phyloP scores from a whole-genome alignment of 441 rosid genomes.

The Sinapis alba region DNA sequence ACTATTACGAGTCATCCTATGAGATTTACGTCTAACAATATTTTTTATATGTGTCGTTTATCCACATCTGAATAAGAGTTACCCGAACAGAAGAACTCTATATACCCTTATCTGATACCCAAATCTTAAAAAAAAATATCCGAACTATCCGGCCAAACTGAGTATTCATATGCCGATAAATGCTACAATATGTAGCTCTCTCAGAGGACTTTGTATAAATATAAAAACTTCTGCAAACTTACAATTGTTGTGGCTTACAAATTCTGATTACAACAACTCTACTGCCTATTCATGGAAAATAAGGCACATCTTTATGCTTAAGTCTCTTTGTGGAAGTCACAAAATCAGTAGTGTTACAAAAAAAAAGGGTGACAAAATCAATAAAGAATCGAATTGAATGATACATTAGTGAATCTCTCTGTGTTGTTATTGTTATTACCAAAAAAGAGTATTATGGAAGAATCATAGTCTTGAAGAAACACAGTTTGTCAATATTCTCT shows the following conservation, averaged over 20 bases:
- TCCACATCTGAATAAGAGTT: too few relatives aligned
- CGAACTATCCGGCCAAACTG: too few relatives aligned
- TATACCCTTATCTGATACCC: too few relatives aligned
- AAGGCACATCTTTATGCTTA: neutral
- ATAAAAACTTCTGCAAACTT: neutral
- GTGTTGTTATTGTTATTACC: neutral
- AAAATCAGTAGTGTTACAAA: too few relatives aligned
- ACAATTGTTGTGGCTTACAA: conserved; percentile 9
- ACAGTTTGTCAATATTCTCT: conserved; percentile 28
- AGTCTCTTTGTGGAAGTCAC: neutral
- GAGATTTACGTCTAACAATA: too few relatives aligned
- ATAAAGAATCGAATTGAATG: conserved; percentile 1
- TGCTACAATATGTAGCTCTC: too few relatives aligned
- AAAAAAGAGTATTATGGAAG: neutral
- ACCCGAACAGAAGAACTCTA: too few relatives aligned
- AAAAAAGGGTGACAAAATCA: too few relatives aligned
- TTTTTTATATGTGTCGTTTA: too few relatives aligned
- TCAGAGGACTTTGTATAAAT: conserved; percentile 6
- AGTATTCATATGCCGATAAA: too few relatives aligned
- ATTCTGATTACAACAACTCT: neutral
- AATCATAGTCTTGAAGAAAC: conserved; percentile 54
- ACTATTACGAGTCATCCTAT: too few relatives aligned
- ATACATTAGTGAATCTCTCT: conserved; percentile 6
- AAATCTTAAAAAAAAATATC: too few relatives aligned
- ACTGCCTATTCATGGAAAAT: neutral